Evolutionary conservation across 495 filamentous ascomycete genomes (phyloP).

Genomic region (Aspergillus nanangensis): DNA sequence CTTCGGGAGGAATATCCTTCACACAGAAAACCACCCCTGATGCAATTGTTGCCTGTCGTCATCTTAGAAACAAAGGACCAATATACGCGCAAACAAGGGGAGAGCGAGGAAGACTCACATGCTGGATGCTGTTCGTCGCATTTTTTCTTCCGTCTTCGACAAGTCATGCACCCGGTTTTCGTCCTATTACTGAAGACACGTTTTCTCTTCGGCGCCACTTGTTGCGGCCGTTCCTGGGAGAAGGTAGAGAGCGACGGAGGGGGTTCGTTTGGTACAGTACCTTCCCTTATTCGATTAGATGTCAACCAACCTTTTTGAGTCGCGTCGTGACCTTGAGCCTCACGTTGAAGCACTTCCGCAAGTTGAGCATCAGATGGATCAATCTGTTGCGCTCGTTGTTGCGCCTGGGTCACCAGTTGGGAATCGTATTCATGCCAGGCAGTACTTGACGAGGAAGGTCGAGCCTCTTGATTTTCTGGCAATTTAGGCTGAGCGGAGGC

Average conservation of each 20-base stretch:
- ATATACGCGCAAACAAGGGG: no score
- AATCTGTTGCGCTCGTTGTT: slow-evolving; percentile 43
- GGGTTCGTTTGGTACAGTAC: slow-evolving; percentile 27
- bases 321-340: slow-evolving; percentile 38
- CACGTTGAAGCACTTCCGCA: slow-evolving; percentile 48
- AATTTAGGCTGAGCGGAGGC: slow-evolving; percentile 21
- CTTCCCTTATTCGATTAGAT: slow-evolving; percentile 28
- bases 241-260: slow-evolving; percentile 31
- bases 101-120: slow-evolving; percentile 72
- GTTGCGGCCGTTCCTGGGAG: slow-evolving; percentile 37
- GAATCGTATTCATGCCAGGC: slow-evolving; percentile 41
- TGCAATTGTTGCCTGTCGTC: slow-evolving; percentile 78
- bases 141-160: slow-evolving; percentile 93
- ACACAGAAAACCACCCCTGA: slow-evolving; percentile 86
- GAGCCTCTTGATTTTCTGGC: slow-evolving; percentile 28
- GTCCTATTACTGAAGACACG: slow-evolving; percentile 93
- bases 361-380: slow-evolving; percentile 48
- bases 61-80: slow-evolving; percentile 2
- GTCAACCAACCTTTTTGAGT: slow-evolving; percentile 24
- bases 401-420: slow-evolving; percentile 36
- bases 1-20: slow-evolving; percentile 84
- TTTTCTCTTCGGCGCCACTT: slow-evolving; percentile 77
- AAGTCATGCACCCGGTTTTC: slow-evolving; percentile 97
- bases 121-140: slow-evolving; percentile 94
- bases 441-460: slow-evolving; percentile 24